Percentiles rank a stretch among this genome's conserved stretches.
Evolutionary conservation across 129 eudicot genomes (phyloP).

Genomic region (Logfia minima): DNA sequence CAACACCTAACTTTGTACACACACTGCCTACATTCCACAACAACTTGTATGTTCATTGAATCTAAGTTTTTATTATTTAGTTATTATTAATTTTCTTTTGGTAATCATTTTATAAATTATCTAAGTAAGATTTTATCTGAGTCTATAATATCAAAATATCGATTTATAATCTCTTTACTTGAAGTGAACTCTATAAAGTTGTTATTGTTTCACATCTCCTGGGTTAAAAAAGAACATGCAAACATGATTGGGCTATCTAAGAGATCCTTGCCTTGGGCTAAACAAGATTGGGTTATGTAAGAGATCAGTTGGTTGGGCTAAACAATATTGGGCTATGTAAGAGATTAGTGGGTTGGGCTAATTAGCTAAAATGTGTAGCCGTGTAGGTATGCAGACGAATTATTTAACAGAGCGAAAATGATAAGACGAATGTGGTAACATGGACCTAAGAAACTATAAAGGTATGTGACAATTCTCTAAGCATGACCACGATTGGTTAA

Average conservation of each 20-base stretch:
- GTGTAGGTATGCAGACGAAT: neutral
- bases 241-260: neutral
- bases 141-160: too few relatives aligned
- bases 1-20: neutral
- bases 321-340: neutral
- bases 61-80: too few relatives aligned
- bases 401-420: neutral
- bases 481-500: too few relatives aligned
- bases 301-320: neutral
- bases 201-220: too few relatives aligned
- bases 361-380: too few relatives aligned
- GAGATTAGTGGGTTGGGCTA: neutral
- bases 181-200: too few relatives aligned
- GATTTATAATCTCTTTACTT: too few relatives aligned
- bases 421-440: too few relatives aligned
- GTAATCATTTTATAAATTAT: neutral
- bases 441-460: too few relatives aligned
- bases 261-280: neutral
- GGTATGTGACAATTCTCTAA: too few relatives aligned
- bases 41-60: neutral
- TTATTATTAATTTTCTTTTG: neutral
- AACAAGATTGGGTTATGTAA: neutral
- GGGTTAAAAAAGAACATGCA: neutral
- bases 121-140: neutral
- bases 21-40: neutral